Base-by-base conservation (phyloP, 495 filamentous ascomycete genomes). In the Neurospora sublineolata region DNA sequence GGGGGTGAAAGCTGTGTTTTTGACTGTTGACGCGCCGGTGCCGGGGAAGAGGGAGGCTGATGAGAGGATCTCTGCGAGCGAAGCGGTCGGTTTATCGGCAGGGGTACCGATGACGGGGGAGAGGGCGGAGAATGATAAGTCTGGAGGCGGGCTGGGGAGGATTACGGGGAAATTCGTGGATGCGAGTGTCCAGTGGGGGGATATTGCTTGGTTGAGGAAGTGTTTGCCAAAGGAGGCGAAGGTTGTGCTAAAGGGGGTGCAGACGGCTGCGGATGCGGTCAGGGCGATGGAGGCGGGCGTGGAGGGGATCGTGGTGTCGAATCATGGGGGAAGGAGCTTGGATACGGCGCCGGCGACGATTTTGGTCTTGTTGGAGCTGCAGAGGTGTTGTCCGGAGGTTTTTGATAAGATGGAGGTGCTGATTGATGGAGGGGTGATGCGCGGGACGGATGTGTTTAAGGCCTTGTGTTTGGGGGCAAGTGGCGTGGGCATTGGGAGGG, bases 161-260 rank as follows among this genome's bases (percentile, higher is more conserved):
- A 83, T 90, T 3, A 94, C 92, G 88, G 91, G 88, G 2, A 80
- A 82, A 0, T 94, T 88, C 76, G 89, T 95, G 70, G 91, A 94
- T 71, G 82, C 90, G 0, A 87, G 88, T 10, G 78, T 96, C 5
- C 89, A 86, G n/a, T 97, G 93, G 93, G 84, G 87, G 33, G 89
- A 91, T 75, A 85, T 90, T 1, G 72, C 80, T 5, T 90, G 88
- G 87, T 60, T 78, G 37, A 77, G 84, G 42, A 3, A 9, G 1
- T 79, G 76, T 20, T 74, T 78, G 1, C 77, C 78, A 1, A 81
- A 81, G 0, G 80, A 76, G 0, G 71, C 87, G 8, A 87, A 87
- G 3, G 81, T 91, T 68, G 82, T 90, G 14, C 71, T 91, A 1
- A 92, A 92, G 73, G 91, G 91, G 5, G 82, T 93, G 2, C 88